Evolutionary conservation across 75 land plant species (phyloP).

Genomic region (Ceratopteris richardii): DNA sequence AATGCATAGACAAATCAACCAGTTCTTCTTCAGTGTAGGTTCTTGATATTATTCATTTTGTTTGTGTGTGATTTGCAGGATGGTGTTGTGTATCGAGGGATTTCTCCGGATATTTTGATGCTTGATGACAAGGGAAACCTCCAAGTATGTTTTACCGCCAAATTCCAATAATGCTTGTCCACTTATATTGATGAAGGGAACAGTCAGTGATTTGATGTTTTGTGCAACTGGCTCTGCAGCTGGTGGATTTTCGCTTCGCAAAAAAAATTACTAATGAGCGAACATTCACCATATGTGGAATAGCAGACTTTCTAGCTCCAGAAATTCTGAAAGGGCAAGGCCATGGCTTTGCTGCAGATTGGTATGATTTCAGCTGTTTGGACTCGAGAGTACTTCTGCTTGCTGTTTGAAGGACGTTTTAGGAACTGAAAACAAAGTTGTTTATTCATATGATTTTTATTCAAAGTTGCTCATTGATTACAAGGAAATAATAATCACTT

Average conservation of each 20-base stretch:
- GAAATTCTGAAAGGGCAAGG: conserved; percentile 91
- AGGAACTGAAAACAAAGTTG: too few relatives aligned
- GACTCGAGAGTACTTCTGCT: background rate
- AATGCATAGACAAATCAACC: too few relatives aligned
- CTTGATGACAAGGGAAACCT: conserved; percentile 65
- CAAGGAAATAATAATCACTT: too few relatives aligned
- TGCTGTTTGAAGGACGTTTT: background rate
- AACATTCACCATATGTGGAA: conserved; percentile 83
- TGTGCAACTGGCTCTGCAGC: conserved; percentile 25
- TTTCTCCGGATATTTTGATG: conserved; percentile 85
- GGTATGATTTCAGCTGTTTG: conserved; percentile 35
- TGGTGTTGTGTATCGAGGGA: conserved; percentile 78
- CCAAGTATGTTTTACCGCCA: conserved; percentile 39
- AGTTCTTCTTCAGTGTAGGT: too few relatives aligned
- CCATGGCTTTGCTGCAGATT: conserved; percentile 79
- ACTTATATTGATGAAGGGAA: too few relatives aligned
- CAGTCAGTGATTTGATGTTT: background rate
- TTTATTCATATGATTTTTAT: too few relatives aligned
- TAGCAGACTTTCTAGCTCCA: conserved; percentile 90
- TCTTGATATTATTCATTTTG: too few relatives aligned
- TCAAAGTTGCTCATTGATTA: too few relatives aligned
- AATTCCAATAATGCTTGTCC: background rate
- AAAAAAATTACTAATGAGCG: conserved; percentile 60
- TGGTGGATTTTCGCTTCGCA: conserved; percentile 86
- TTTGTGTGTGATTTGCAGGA: conserved; percentile 36